Percentiles rank a stretch among this genome's conserved stretches.
Evolutionary conservation across 2,329 filamentous ascomycete genomes (phyloP).

Genomic region (Fusarium nelsonii): DNA sequence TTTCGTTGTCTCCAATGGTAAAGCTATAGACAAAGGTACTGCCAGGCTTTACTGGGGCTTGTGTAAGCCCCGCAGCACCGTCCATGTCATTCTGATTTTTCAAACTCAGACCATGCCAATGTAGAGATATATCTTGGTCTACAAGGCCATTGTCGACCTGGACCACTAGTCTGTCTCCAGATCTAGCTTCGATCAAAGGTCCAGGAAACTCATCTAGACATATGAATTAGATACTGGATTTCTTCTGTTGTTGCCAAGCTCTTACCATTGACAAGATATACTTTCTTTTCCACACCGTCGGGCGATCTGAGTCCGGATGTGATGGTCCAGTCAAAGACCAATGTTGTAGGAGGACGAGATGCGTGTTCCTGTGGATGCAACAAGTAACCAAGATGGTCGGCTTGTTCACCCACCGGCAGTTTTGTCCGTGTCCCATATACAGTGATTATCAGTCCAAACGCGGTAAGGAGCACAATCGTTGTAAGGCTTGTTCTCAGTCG

Average conservation of each 20-base stretch:
- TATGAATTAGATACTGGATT: fast-evolving
- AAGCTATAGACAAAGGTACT: background rate
- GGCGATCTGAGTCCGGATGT: background rate
- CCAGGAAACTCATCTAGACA: background rate
- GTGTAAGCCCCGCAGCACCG: conserved; percentile 14
- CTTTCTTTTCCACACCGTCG: conserved; percentile 1
- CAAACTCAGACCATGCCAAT: conserved; percentile 7
- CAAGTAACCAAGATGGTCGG: background rate
- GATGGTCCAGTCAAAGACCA: background rate
- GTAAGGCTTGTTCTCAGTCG: background rate
- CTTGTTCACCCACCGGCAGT: fast-evolving
- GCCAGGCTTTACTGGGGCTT: fast-evolving
- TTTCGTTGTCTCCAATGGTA: background rate
- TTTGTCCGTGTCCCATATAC: fast-evolving
- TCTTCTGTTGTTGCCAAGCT: fast-evolving
- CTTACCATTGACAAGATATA: conserved; percentile 15
- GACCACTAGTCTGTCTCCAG: background rate
- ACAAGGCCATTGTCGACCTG: background rate
- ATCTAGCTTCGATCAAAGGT: background rate
- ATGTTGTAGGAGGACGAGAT: background rate
- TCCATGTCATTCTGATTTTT: conserved; percentile 3
- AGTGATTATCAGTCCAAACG: background rate
- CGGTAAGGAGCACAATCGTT: background rate
- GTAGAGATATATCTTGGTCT: background rate
- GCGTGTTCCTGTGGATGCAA: background rate